Conservation (phyloP, 78 protist genomes). For the Dictyostelium firmibasis region DNA sequence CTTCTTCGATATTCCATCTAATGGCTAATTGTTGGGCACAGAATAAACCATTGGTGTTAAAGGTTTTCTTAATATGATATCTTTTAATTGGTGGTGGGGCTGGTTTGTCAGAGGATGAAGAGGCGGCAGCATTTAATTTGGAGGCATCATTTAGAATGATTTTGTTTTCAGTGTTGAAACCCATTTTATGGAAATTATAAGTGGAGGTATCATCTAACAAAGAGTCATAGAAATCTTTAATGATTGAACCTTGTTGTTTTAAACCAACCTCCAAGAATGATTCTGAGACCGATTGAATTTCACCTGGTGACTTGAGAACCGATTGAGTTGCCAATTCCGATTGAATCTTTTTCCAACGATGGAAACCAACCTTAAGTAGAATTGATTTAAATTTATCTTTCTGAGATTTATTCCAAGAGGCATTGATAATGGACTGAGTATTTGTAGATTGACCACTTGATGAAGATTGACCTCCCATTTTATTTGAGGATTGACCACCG, state of each 20-base stretch:
- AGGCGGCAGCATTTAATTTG: not conserved
- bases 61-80: not conserved
- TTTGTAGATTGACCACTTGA: not conserved
- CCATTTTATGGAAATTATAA: constrained; percentile 48
- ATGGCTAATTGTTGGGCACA: not conserved
- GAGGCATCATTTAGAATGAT: not conserved
- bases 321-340: not conserved
- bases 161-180: constrained; percentile 24
- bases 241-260: not conserved
- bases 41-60: not conserved
- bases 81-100: not conserved
- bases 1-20: not conserved
- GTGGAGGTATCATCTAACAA: constrained; percentile 50
- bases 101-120: not conserved
- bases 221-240: constrained; percentile 35
- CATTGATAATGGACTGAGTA: not conserved
- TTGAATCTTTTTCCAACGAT: constrained; percentile 63
- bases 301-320: not conserved
- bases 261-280: constrained; percentile 41
- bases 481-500: not conserved
- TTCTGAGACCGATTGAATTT: constrained; percentile 59
- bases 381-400: constrained; percentile 40
- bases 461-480: not conserved
- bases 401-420: constrained; percentile 64
- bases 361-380: constrained; percentile 38